Conservation (phyloP, 208 protist species). For the Trypanosoma cruzi region DNA sequence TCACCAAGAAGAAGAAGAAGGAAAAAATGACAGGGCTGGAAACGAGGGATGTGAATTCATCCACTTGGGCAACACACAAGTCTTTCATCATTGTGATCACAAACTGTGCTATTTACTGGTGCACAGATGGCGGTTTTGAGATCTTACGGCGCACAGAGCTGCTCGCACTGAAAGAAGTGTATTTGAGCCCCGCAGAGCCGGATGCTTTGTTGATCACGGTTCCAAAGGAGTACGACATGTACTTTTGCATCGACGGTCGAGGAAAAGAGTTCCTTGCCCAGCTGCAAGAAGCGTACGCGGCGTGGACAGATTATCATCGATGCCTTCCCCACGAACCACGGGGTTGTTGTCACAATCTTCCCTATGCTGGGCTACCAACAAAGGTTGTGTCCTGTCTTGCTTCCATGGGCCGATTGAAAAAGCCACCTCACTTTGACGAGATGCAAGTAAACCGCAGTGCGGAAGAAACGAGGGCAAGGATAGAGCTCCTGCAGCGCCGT, state of each 20-base stretch:
- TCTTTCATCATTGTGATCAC: conserved; percentile 60
- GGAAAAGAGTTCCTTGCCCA: conserved; percentile 52
- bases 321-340: conserved; percentile 39
- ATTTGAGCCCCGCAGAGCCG: conserved; percentile 36
- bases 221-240: conserved; percentile 71
- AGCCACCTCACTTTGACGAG: conserved; percentile 52
- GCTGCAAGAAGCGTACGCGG: conserved; percentile 59
- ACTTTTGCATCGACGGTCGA: conserved; percentile 49
- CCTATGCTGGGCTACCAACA: conserved; percentile 42
- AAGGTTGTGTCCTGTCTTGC: conserved; percentile 31
- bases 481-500: conserved; percentile 38
- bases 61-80: conserved; percentile 58
- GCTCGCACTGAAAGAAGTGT: conserved; percentile 43
- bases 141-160: conserved; percentile 56
- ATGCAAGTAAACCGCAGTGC: conserved; percentile 46
- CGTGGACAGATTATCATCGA: conserved; percentile 55
- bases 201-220: conserved; percentile 59
- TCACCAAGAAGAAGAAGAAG: conserved; percentile 21
- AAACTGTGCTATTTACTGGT: conserved; percentile 73
- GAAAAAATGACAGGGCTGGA: neutral
- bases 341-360: conserved; percentile 22
- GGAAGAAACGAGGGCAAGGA: conserved; percentile 19
- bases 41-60: conserved; percentile 30
- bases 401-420: conserved; percentile 39
- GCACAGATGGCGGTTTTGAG: conserved; percentile 52